Evolutionary conservation across 176 grass and related monocot species (phyloP).

Genomic region (Cenchrus fungigraminus): DNA sequence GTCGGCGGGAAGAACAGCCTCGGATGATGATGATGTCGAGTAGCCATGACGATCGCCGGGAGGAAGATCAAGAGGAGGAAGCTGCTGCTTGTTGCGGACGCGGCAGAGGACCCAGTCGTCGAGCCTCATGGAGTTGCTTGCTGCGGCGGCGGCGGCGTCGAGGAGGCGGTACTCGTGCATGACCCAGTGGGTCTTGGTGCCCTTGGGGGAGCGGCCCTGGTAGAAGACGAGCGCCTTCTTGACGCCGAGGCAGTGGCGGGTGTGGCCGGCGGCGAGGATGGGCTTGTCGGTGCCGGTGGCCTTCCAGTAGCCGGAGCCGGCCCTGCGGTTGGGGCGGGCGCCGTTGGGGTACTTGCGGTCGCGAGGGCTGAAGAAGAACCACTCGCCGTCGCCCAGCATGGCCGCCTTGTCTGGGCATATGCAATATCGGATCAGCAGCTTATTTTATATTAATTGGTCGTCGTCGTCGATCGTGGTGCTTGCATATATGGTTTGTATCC

Average conservation of each 20-base stretch:
- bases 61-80: too few relatives aligned
- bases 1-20: neutral
- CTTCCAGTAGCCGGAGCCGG: slow-evolving; percentile 94
- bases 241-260: slow-evolving; percentile 50
- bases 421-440: too few relatives aligned
- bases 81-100: slow-evolving; percentile 43
- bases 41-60: too few relatives aligned
- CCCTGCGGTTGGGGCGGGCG: slow-evolving; percentile 44
- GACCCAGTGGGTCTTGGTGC: slow-evolving; percentile 50
- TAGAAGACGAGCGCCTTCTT: slow-evolving; percentile 68
- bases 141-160: neutral
- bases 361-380: slow-evolving; percentile 63
- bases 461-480: too few relatives aligned
- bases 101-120: slow-evolving; percentile 65
- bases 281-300: slow-evolving; percentile 96
- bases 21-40: too few relatives aligned
- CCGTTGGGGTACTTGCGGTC: slow-evolving; percentile 62
- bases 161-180: slow-evolving; percentile 57
- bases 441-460: too few relatives aligned
- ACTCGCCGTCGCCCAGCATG: slow-evolving; percentile 43
- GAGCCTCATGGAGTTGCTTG: slow-evolving; percentile 39
- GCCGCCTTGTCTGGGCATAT: slow-evolving; percentile 18
- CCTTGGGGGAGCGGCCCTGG: slow-evolving; percentile 47
- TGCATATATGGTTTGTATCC: neutral
- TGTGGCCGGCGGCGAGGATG: slow-evolving; percentile 49